Percentiles rank a stretch among this genome's conserved stretches.
Conservation (phyloP, 108 stramenopile genomes). For the Aurantiochytrium sp. region DNA sequence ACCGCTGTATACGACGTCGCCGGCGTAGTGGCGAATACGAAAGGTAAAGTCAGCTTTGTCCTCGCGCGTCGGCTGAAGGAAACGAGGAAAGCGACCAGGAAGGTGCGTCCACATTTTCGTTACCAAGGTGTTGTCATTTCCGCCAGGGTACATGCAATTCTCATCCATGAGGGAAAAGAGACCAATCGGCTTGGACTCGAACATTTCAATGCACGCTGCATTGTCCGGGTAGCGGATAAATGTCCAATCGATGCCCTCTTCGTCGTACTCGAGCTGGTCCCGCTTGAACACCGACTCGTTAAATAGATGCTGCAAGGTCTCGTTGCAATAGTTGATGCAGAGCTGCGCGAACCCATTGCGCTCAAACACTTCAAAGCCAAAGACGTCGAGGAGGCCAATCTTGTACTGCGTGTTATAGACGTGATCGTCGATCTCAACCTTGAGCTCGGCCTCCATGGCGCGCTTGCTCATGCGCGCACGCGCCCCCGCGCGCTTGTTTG, state of each 20-base stretch:
- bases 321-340: conserved; percentile 49
- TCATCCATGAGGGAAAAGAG: conserved; percentile 55
- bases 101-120: not conserved
- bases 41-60: conserved; percentile 30
- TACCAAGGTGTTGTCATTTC: conserved; percentile 52
- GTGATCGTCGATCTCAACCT: not conserved
- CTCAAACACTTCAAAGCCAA: conserved; percentile 57
- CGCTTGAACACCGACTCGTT: conserved; percentile 45
- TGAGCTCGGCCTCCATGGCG: not conserved
- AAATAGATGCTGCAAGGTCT: conserved; percentile 58
- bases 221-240: conserved; percentile 89
- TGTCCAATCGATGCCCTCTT: conserved; percentile 49
- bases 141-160: conserved; percentile 71
- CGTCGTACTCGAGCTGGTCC: conserved; percentile 54
- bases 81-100: not conserved
- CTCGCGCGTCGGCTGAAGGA: not conserved
- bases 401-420: not conserved
- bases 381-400: conserved; percentile 54
- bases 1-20: conserved; percentile 34
- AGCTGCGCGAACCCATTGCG: conserved; percentile 51
- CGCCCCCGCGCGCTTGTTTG: not conserved
- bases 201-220: conserved; percentile 91
- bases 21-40: conserved; percentile 39
- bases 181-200: conserved; percentile 73
- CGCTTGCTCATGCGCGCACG: not conserved